Evolutionary conservation across 768 basidiomycete genomes (phyloP), one percentile per base, ranked within the genome.

Genomic region (Boletus sp.): DNA sequence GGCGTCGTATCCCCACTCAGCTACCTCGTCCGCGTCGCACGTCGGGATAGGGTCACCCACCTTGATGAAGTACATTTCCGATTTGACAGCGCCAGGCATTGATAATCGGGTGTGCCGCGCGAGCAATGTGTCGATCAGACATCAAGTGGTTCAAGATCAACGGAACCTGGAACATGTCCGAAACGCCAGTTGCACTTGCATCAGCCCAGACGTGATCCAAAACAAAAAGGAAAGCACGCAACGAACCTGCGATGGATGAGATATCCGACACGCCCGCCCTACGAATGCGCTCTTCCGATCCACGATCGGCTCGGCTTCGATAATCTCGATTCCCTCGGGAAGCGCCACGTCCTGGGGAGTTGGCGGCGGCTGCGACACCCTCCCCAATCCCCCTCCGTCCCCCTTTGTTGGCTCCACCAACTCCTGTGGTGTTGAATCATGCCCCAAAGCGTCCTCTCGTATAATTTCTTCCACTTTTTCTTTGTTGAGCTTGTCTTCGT

Each of bases 241-340:
- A 53, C 64, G 14, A 66, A 89, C 92, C 77, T 94, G 83, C 6
- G 84, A 81, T 1, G 91, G 89, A 71, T 92, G 79, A 7, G 84
- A 82, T 66, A 96, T 87, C 44, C 76, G 76, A 70, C 92, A 92
- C 1, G 93, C 92, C 20, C 93, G 82, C 9, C 94, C 94, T 8
- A 96, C 78, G 64, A 98, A 97, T 1, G 80, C 78, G 59, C 90
- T 92, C 70, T 90, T 95, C 29, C 94, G 80, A 70, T 96, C 95
- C 8, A 81, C 75, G 54, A 98, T 92, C 1, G 95, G 83, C 55
- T 92, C 90, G 0, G 90, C 83, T 44, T 84, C 80, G 55, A 82
- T 73, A 12, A 98, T 80, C 47, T 82, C 71, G n/a, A 92, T 74
- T 1, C 83, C 88, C 18, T 80, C 77, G 0, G 89, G 88, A 17